A percentile compares a stretch with the other conserved stretches of the same genome.
Conservation (phyloP, 305 asterid genomes). For the Petunia hybrid region DNA sequence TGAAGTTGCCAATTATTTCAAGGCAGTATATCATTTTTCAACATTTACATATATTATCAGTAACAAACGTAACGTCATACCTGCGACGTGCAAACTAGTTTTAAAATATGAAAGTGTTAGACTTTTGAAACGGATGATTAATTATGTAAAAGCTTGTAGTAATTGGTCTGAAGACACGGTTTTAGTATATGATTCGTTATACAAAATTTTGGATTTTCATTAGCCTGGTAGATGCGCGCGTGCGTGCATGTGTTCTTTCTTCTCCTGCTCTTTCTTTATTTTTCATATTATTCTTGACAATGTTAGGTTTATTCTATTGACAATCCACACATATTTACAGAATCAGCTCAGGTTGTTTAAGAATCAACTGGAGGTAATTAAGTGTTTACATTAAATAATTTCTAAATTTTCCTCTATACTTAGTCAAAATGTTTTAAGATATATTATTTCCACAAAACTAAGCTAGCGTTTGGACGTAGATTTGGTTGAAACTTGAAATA, state of each 20-base stretch:
- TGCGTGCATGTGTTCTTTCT: too few species aligned
- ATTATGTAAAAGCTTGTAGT: not conserved
- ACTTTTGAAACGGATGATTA: not conserved
- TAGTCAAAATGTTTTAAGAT: too few species aligned
- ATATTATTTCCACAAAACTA: too few species aligned
- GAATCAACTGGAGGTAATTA: not conserved
- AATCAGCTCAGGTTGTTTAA: not conserved
- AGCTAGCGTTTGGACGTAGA: too few species aligned
- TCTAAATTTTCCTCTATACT: too few species aligned
- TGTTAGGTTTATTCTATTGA: not conserved
- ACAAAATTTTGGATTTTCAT: not conserved
- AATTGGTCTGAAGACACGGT: not conserved
- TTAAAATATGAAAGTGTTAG: not conserved
- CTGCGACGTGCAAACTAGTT: not conserved
- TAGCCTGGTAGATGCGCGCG: too few species aligned
- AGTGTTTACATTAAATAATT: too few species aligned
- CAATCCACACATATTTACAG: not conserved
- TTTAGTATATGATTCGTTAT: not conserved
- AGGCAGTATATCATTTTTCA: not conserved
- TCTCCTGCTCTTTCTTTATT: too few species aligned
- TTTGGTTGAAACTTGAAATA: too few species aligned
- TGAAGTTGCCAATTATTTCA: not conserved
- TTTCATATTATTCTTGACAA: too few species aligned
- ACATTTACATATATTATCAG: not conserved
- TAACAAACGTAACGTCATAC: not conserved